These are phyloP conservation scores for Ogataea naganishii DNA, from an alignment of 805 yeast species.

Conservation along the genomic window DNA sequence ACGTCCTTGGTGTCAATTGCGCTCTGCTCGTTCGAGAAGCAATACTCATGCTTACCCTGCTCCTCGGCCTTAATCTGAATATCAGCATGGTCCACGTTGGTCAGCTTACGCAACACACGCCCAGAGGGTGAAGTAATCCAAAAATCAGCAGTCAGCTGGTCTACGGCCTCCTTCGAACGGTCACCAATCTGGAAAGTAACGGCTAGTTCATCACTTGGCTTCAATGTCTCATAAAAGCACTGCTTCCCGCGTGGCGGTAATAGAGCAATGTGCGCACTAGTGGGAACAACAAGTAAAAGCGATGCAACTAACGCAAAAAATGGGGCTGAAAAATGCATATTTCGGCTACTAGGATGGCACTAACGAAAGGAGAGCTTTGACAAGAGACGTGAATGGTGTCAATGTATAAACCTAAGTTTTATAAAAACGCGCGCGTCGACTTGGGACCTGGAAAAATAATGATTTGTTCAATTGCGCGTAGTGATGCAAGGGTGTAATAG, in stretches of 20 bases:
- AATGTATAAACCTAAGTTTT: too few species aligned
- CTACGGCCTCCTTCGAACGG: slow-evolving; percentile 63
- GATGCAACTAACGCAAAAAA: too few species aligned
- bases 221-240: slow-evolving; percentile 82
- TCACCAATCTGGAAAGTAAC: slow-evolving; percentile 91
- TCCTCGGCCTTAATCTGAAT: slow-evolving; percentile 54
- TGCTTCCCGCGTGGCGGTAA: slow-evolving; percentile 77
- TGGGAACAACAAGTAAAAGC: too few species aligned
- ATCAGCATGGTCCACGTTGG: slow-evolving; percentile 73
- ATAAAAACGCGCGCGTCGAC: too few species aligned
- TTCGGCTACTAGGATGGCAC: too few species aligned
- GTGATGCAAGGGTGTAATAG: too few species aligned
- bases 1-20: slow-evolving; percentile 76
- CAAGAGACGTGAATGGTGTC: too few species aligned
- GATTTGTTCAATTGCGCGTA: too few species aligned
- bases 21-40: slow-evolving; percentile 84
- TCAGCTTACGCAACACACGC: slow-evolving; percentile 38
- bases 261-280: slow-evolving; percentile 67
- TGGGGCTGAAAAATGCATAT: too few species aligned
- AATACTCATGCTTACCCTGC: slow-evolving; percentile 73
- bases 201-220: slow-evolving; percentile 77
- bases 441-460: too few species aligned
- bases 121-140: slow-evolving; percentile 38
- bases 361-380: too few species aligned
- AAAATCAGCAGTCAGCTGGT: slow-evolving; percentile 63